phyloP scores from a whole-genome alignment of 108 stramenopile species.

The Fragilaria crotonensis region DNA sequence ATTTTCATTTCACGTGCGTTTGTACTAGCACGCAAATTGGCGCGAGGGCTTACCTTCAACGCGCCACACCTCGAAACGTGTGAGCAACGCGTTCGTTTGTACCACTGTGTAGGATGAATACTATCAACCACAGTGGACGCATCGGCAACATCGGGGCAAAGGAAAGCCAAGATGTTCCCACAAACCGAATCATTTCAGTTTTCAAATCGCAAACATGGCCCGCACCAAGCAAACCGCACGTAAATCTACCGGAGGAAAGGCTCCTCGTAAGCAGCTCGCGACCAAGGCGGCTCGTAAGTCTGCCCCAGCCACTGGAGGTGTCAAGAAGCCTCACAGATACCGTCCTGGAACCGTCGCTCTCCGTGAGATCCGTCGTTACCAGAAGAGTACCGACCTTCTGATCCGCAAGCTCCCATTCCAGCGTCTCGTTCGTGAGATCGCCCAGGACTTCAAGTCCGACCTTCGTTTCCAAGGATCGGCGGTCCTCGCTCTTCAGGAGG shows the following conservation, averaged over 20 bases:
- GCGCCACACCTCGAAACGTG: not conserved
- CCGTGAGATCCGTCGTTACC: constrained; percentile 96
- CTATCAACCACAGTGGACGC: no score
- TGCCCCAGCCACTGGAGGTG: constrained; percentile 82
- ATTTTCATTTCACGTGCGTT: no score
- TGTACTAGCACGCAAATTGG: no score
- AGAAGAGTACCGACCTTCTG: constrained; percentile 90
- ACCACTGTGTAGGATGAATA: no score
- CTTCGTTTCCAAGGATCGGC: constrained; percentile 96
- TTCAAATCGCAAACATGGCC: constrained; percentile 71
- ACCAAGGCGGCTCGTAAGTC: constrained; percentile 89
- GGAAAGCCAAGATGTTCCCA: constrained; percentile 5
- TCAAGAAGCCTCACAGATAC: constrained; percentile 91
- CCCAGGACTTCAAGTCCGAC: constrained; percentile 96
- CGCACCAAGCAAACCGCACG: constrained; percentile 98
- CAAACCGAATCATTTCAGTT: constrained; percentile 2
- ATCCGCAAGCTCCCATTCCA: constrained; percentile 97
- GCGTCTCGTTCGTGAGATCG: constrained; percentile 94
- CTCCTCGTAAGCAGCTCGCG: constrained; percentile 89
- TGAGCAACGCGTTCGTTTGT: no score
- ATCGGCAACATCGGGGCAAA: not conserved
- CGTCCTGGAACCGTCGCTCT: constrained; percentile 97
- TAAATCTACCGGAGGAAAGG: constrained; percentile 97
- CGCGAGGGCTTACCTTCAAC: no score
- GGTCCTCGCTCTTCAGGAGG: constrained; percentile 91